Evolutionary conservation across 1,139 yeast species (phyloP), one percentile per base, ranked within the genome.

Genomic region (Kodamaea alishanica): DNA sequence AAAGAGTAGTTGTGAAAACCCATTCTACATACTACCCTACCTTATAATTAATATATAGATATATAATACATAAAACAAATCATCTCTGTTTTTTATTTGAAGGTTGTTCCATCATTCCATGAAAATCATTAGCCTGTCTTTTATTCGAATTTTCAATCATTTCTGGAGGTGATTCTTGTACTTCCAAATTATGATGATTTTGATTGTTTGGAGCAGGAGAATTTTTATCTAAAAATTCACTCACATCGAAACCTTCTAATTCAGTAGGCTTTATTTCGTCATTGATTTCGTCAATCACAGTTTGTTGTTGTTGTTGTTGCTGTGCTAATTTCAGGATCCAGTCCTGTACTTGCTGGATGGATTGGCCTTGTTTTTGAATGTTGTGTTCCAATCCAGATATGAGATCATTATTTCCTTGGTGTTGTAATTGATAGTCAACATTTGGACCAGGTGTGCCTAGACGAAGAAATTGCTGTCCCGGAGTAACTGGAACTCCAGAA

Each of bases 341-440:
- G 47, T 78, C 82, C 51, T 76, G 79, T 1, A 76, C 79, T 50
- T 77, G 81, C 54, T 69, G 77, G 38, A 78, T 68, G 3, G 80
- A 71, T 44, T 72, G 75, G 8, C 79, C 81, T 46, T 77, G 81
- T 49, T 65, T 70, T 40, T 59, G 58, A 7, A 77, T 60, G 42
- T 67, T 75, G 29, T 65, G 69, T 47, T 73, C 77, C 37, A 73
- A 54, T 2, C 67, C 70, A 34, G 49, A 52, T 43, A 70, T 58
- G 9, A 55, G 37, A 26, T 60, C 64, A 32, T 44, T 43, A 6
- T 42, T n/a, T 10, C 24, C 10, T 5, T 10, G 6, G 10, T 10
- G 4, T 12, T 15, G 20, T 15, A 15, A 15, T 15, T 15, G 20
- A 15, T 15, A 36, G 3, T 20, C 28, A 2, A 28, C 34, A 24